Evolutionary conservation across 306 rosid species (phyloP).

Genomic region (Prosopis cineraria): DNA sequence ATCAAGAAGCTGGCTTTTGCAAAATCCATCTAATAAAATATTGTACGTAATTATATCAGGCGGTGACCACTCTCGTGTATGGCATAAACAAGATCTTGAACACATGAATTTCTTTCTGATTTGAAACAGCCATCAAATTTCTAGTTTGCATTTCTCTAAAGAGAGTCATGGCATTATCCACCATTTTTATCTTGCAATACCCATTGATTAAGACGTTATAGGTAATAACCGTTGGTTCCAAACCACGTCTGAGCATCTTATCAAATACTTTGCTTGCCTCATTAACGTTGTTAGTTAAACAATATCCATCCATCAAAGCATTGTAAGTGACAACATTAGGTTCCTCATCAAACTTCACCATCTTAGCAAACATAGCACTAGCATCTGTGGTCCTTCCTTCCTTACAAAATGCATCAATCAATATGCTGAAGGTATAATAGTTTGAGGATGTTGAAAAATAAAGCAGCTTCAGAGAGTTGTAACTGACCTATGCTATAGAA

Average conservation of each 20-base stretch:
- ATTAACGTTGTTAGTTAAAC: not conserved
- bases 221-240: not conserved
- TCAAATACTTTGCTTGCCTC: not conserved
- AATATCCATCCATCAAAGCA: slow-evolving; percentile 18
- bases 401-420: not conserved
- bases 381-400: not conserved
- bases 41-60: not conserved
- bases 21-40: not conserved
- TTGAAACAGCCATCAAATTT: not conserved
- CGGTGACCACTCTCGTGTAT: not conserved
- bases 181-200: not conserved
- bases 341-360: not conserved
- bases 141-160: not conserved
- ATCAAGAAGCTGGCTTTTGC: not conserved
- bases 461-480: too few species aligned
- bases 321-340: not conserved
- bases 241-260: not conserved
- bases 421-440: too few species aligned
- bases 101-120: not conserved
- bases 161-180: not conserved
- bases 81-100: not conserved
- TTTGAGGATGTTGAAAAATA: too few species aligned
- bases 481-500: not conserved
- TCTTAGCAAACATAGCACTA: not conserved
- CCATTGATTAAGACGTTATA: not conserved